These are phyloP conservation scores for Articulospora tetracladia DNA, from an alignment of 495 filamentous ascomycete species.

Conservation along the genomic window DNA sequence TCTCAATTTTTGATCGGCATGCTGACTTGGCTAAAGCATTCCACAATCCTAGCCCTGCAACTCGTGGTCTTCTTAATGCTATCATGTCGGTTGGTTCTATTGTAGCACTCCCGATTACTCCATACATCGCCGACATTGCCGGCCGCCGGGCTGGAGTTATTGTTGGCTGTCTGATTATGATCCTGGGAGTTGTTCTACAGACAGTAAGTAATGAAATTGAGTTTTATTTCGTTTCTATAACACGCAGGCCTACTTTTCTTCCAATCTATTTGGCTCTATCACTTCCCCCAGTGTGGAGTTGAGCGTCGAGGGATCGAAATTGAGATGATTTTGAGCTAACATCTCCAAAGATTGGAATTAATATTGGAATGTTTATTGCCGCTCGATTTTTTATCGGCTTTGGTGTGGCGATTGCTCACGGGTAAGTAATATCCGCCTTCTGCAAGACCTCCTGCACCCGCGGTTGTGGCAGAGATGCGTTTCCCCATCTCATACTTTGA, in stretches of 20 bases:
- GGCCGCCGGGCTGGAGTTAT: conserved; percentile 51
- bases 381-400: conserved; percentile 15
- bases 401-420: conserved; percentile 20
- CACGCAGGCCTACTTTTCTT: too few relatives aligned
- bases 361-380: conserved; percentile 33
- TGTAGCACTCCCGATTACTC: conserved; percentile 44
- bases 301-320: too few relatives aligned
- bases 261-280: too few relatives aligned
- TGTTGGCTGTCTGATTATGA: conserved; percentile 49
- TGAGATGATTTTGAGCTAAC: too few relatives aligned
- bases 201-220: too few relatives aligned
- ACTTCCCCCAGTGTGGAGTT: too few relatives aligned
- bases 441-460: too few relatives aligned
- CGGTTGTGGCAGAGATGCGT: too few relatives aligned
- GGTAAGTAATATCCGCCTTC: not conserved
- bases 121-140: conserved; percentile 37
- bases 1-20: too few relatives aligned
- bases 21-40: too few relatives aligned
- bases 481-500: too few relatives aligned
- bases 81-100: conserved; percentile 42
- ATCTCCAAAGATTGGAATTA: conserved; percentile 39
- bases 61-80: conserved; percentile 29
- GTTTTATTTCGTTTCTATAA: too few relatives aligned
- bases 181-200: conserved; percentile 46
- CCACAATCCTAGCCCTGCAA: conserved; percentile 25